Conservation (phyloP, 2,329 filamentous ascomycete genomes). For the Zymoseptoria crescenta region DNA sequence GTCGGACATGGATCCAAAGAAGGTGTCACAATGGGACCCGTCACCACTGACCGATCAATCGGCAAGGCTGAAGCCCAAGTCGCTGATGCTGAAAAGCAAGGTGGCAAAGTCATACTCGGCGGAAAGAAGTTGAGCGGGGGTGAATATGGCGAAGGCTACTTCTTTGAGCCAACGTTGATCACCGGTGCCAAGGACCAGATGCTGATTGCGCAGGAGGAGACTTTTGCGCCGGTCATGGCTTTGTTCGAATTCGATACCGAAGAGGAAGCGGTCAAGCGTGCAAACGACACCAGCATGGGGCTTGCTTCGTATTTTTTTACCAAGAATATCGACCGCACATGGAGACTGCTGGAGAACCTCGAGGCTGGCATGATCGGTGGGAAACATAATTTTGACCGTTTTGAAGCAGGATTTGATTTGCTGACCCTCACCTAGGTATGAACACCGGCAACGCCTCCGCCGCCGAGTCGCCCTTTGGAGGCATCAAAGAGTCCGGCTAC, state of each 20-base stretch:
- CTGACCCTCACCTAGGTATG: constrained; percentile 11
- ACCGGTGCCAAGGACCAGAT: constrained; percentile 52
- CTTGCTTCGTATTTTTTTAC: constrained; percentile 55
- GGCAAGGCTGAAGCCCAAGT: constrained; percentile 54
- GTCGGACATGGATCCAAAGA: constrained; percentile 54
- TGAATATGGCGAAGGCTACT: constrained; percentile 48
- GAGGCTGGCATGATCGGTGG: constrained; percentile 63
- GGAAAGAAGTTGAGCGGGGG: constrained; percentile 42
- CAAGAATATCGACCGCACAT: constrained; percentile 57
- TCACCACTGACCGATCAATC: constrained; percentile 49
- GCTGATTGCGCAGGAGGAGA: constrained; percentile 52
- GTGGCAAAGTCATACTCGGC: constrained; percentile 57
- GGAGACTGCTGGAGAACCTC: constrained; percentile 58
- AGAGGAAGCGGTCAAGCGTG: constrained; percentile 52
- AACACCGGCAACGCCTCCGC: constrained; percentile 53
- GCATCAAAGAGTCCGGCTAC: constrained; percentile 61
- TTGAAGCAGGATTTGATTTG: not conserved
- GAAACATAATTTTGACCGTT: constrained; percentile 23
- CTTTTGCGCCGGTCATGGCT: constrained; percentile 57
- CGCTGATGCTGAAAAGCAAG: constrained; percentile 50
- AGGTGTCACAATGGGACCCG: constrained; percentile 53
- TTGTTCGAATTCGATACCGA: constrained; percentile 60
- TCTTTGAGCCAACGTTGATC: constrained; percentile 62
- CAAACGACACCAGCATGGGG: constrained; percentile 57
- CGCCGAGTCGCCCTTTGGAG: constrained; percentile 59